Conservation (phyloP, 2,329 filamentous ascomycete genomes). For the Ophiobolus disseminans region DNA sequence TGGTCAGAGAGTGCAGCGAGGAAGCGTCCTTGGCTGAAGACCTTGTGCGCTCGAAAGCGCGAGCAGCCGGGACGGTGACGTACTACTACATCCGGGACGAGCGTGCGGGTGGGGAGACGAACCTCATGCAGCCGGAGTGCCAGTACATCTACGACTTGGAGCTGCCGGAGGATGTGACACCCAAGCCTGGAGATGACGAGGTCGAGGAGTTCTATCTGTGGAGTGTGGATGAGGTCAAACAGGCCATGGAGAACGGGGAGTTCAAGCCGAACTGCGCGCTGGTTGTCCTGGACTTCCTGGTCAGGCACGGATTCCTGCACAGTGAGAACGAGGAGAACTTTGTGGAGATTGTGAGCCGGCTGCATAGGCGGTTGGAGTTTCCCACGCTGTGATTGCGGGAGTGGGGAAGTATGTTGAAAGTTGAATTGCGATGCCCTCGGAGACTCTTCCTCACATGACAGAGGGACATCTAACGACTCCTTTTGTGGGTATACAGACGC, state of each 20-base stretch:
- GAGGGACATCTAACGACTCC: slow-evolving; percentile 22
- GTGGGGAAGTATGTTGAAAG: not conserved
- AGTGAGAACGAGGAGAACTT: slow-evolving; percentile 79
- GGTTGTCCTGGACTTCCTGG: slow-evolving; percentile 86
- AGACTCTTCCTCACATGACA: no score
- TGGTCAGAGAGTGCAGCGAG: slow-evolving; percentile 86
- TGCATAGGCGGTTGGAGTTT: slow-evolving; percentile 83
- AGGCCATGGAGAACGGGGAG: slow-evolving; percentile 71
- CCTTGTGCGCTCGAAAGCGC: slow-evolving; percentile 68
- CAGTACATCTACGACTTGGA: slow-evolving; percentile 92
- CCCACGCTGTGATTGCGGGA: slow-evolving; percentile 56
- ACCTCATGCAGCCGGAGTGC: slow-evolving; percentile 85
- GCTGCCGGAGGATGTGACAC: slow-evolving; percentile 71
- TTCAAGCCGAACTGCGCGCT: slow-evolving; percentile 95
- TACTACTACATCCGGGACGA: slow-evolving; percentile 84
- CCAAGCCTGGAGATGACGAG: slow-evolving; percentile 83
- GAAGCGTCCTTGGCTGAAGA: slow-evolving; percentile 81
- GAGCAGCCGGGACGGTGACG: slow-evolving; percentile 73
- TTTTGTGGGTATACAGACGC: slow-evolving; percentile 44
- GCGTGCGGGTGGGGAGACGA: slow-evolving; percentile 78
- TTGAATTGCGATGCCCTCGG: not conserved
- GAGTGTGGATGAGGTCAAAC: slow-evolving; percentile 77
- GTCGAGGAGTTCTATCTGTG: slow-evolving; percentile 84
- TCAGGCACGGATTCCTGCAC: slow-evolving; percentile 82
- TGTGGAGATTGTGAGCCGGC: slow-evolving; percentile 73